A percentile compares a stretch with the other conserved stretches of the same genome.
Evolutionary conservation across 306 rosid genomes (phyloP).

Genomic region (Malus domestica): DNA sequence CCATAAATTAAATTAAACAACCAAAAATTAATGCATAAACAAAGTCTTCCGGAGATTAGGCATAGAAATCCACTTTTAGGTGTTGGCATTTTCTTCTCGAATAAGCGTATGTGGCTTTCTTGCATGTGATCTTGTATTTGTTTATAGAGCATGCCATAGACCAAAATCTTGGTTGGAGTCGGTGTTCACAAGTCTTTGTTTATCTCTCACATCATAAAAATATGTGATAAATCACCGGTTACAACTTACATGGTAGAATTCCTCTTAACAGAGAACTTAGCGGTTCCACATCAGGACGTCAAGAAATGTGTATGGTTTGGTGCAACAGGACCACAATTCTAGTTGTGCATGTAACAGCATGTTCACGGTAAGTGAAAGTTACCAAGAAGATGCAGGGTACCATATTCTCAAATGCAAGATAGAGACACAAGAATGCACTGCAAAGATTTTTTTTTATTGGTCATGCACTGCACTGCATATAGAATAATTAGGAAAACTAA

Average conservation of each 20-base stretch:
- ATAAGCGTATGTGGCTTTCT: constrained; percentile 4
- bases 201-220: neutral
- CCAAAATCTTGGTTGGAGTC: neutral
- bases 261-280: neutral
- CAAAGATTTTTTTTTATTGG: neutral
- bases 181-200: neutral
- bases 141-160: neutral
- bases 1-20: constrained; percentile 2
- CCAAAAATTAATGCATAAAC: neutral
- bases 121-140: neutral
- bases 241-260: too few species aligned
- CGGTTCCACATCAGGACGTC: neutral
- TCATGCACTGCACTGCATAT: too few species aligned
- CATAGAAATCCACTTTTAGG: constrained; percentile 8
- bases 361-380: neutral
- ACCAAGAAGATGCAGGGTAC: neutral
- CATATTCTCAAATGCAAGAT: neutral
- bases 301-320: neutral
- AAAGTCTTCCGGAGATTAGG: constrained; percentile 7
- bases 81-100: constrained; percentile 8
- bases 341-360: neutral
- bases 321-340: neutral
- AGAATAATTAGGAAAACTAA: too few species aligned
- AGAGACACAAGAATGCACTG: neutral
- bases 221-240: neutral